Evolutionary conservation across 139 green algal genomes (phyloP).

Genomic region (Coelastrella sp.): DNA sequence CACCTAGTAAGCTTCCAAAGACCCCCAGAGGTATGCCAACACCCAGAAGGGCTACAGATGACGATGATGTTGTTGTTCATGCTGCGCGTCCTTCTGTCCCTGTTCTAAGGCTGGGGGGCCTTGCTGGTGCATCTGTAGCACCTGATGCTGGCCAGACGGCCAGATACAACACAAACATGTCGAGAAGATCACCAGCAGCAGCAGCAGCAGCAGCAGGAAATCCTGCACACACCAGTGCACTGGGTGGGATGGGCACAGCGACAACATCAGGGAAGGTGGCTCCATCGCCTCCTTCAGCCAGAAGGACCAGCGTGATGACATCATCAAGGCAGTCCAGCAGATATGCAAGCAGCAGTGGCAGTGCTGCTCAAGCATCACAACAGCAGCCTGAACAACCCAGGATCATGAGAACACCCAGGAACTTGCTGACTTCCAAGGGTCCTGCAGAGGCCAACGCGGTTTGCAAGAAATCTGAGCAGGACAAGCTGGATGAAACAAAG

Average conservation of each 20-base stretch:
- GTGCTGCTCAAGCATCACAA: not conserved
- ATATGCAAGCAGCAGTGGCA: not conserved
- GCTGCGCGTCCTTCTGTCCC: not conserved
- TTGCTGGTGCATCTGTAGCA: not conserved
- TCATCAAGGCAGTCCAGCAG: not conserved
- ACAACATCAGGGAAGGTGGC: not conserved
- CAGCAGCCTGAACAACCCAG: not conserved
- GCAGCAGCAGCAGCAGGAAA: constrained; percentile 25
- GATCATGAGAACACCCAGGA: not conserved
- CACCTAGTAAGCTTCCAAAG: constrained; percentile 26
- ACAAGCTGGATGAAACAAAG: not conserved
- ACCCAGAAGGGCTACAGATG: not conserved
- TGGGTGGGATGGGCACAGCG: not conserved
- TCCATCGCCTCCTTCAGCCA: not conserved
- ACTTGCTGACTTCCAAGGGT: not conserved
- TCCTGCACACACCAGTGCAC: not conserved
- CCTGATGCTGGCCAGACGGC: no score
- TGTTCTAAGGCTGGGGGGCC: not conserved
- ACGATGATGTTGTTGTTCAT: not conserved
- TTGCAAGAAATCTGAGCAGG: not conserved
- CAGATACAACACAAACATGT: no score
- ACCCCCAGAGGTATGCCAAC: not conserved
- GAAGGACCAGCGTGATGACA: not conserved
- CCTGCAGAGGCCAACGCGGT: not conserved
- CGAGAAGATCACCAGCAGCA: not conserved